Conservation (phyloP, 306 rosid species). For the Prunus padus region DNA sequence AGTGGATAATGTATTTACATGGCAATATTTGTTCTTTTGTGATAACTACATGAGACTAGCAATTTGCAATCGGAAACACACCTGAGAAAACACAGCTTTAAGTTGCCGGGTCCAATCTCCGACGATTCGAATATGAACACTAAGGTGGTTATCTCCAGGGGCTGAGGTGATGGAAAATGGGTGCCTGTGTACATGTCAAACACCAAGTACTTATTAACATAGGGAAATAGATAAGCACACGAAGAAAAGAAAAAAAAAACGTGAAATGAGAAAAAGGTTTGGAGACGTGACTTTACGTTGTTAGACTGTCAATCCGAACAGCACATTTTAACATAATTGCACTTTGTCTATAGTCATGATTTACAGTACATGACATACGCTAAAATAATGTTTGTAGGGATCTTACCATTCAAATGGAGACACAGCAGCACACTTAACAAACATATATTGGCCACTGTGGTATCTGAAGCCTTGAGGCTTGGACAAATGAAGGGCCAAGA, state of each 20-base stretch:
- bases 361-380: background rate
- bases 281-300: background rate
- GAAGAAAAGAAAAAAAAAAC: too few species aligned
- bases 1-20: background rate
- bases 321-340: background rate
- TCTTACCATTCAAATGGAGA: slow-evolving; percentile 28
- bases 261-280: too few species aligned
- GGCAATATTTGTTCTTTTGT: background rate
- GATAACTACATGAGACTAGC: background rate
- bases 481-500: slow-evolving; percentile 56
- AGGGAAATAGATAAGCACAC: background rate
- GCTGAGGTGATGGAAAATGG: slow-evolving; percentile 75
- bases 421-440: slow-evolving; percentile 21
- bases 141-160: slow-evolving; percentile 58
- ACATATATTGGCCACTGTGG: slow-evolving; percentile 63
- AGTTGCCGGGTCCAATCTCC: slow-evolving; percentile 69
- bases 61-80: background rate
- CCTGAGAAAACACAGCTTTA: slow-evolving; percentile 53
- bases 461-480: slow-evolving; percentile 62
- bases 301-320: background rate
- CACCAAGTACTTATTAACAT: background rate
- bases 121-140: slow-evolving; percentile 60
- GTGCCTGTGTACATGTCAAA: slow-evolving; percentile 36
- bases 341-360: too few species aligned
- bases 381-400: background rate